A percentile compares a stretch with the other conserved stretches of the same genome.
Evolutionary conservation across 2,329 filamentous ascomycete species (phyloP).

Genomic region (Cordyceps tenuipes): DNA sequence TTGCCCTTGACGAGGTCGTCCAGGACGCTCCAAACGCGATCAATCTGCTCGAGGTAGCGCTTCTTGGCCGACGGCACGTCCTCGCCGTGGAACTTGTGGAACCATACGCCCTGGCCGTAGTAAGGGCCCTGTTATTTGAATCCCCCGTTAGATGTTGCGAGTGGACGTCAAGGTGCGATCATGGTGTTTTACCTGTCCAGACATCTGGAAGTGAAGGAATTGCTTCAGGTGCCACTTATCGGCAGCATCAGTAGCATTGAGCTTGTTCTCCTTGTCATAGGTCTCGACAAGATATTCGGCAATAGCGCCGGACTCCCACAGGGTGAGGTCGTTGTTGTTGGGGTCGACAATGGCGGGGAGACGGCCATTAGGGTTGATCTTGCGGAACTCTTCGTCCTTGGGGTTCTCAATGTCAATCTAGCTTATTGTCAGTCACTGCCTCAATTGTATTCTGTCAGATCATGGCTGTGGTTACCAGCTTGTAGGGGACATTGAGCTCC

Average conservation of each 20-base stretch:
- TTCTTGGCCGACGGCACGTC: conserved; percentile 19
- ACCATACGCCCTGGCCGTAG: conserved; percentile 20
- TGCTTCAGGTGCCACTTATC: conserved; percentile 19
- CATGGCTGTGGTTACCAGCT: conserved; percentile 12
- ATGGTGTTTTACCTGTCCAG: conserved; percentile 6
- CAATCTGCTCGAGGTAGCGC: conserved; percentile 20
- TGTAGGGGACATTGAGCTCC: conserved; percentile 19
- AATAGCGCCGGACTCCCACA: conserved; percentile 19
- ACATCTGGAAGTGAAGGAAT: conserved; percentile 19
- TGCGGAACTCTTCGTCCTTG: conserved; percentile 7
- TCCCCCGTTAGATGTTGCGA: neutral
- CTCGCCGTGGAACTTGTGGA: conserved; percentile 14
- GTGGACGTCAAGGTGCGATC: neutral
- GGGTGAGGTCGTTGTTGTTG: conserved; percentile 14
- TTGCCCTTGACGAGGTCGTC: conserved; percentile 12
- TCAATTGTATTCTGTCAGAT: neutral
- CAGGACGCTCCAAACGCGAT: conserved; percentile 19
- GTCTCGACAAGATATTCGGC: conserved; percentile 15
- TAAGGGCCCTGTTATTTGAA: conserved; percentile 20
- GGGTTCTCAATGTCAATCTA: neutral
- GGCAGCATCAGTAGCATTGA: conserved; percentile 10
- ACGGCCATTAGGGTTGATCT: conserved; percentile 16
- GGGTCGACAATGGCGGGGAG: conserved; percentile 16
- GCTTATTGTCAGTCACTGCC: neutral
- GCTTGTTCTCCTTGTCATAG: conserved; percentile 15